Conservation (phyloP, 2,329 filamentous ascomycete species). For the Monosporascus ibericus region DNA sequence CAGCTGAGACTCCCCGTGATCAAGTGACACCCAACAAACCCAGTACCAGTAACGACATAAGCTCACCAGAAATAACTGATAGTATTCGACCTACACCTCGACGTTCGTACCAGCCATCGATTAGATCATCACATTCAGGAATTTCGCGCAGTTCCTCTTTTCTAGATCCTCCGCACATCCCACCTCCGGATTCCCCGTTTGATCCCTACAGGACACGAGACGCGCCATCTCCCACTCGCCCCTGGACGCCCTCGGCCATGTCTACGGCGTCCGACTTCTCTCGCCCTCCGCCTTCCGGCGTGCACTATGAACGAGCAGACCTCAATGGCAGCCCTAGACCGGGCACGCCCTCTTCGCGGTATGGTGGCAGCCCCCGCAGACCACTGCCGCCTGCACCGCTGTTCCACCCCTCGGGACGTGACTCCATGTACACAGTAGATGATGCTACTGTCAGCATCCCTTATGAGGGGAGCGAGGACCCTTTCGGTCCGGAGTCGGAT, state of each 20-base stretch:
- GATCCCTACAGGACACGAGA: conserved; percentile 46
- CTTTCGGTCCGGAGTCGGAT: conserved; percentile 61
- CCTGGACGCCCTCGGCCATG: conserved; percentile 51
- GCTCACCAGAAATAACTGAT: conserved; percentile 36
- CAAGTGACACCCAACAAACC: conserved; percentile 6
- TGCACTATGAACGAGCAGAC: conserved; percentile 79
- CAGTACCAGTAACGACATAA: conserved; percentile 17
- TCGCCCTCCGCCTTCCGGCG: conserved; percentile 63
- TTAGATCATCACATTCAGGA: conserved; percentile 35
- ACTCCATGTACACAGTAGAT: conserved; percentile 51
- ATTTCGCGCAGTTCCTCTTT: conserved; percentile 39
- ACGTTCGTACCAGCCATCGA: conserved; percentile 47
- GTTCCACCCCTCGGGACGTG: conserved; percentile 55
- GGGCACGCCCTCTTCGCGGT: conserved; percentile 82
- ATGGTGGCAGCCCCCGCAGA: conserved; percentile 79
- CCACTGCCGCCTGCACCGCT: conserved; percentile 85
- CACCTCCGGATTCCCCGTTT: conserved; percentile 59
- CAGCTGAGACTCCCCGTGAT: conserved; percentile 16
- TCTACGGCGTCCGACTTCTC: conserved; percentile 54
- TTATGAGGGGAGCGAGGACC: conserved; percentile 53
- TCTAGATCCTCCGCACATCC: conserved; percentile 53
- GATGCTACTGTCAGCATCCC: conserved; percentile 70
- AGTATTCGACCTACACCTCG: conserved; percentile 39
- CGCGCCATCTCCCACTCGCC: conserved; percentile 46
- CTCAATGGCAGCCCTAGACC: conserved; percentile 85